These are phyloP conservation scores for Acanthamoeba lenticulata DNA, from an alignment of 208 protist genomes.

Conservation along the genomic window DNA sequence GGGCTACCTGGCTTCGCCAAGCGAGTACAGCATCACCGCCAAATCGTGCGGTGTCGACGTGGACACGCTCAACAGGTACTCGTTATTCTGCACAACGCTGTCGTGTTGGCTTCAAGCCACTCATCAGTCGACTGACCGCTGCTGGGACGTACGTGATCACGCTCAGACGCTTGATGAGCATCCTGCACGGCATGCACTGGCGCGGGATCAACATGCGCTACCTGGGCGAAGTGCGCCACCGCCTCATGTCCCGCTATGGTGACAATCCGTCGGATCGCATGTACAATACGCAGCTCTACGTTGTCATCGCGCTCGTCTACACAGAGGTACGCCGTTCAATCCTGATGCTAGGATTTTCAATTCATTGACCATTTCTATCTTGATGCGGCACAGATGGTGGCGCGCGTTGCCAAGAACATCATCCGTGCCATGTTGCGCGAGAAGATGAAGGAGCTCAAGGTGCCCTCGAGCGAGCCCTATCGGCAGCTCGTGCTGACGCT, in stretches of 20 bases:
- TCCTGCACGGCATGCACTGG: slow-evolving; percentile 58
- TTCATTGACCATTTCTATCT: background rate
- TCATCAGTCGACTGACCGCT: no score
- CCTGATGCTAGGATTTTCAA: no score
- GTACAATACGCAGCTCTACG: background rate
- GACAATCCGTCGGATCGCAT: background rate
- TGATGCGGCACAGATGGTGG: slow-evolving; percentile 1
- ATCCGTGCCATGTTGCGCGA: slow-evolving; percentile 62
- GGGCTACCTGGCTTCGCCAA: background rate
- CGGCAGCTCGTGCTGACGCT: slow-evolving; percentile 40
- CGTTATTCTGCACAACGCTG: no score
- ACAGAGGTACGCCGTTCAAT: no score
- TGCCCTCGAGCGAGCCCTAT: slow-evolving; percentile 67
- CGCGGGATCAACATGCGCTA: slow-evolving; percentile 35
- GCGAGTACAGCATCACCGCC: background rate
- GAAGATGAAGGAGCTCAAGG: slow-evolving; percentile 73
- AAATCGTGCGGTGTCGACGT: background rate
- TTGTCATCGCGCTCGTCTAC: slow-evolving; percentile 18
- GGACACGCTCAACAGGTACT: background rate
- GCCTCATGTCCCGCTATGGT: background rate
- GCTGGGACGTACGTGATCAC: no score
- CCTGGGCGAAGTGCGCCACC: slow-evolving; percentile 19
- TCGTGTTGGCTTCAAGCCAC: no score
- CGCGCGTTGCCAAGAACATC: slow-evolving; percentile 44
- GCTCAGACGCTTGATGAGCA: slow-evolving; percentile 6